phyloP scores from a whole-genome alignment of 1,284 basidiomycete species.

The Cryptococcus jaspeensis region DNA sequence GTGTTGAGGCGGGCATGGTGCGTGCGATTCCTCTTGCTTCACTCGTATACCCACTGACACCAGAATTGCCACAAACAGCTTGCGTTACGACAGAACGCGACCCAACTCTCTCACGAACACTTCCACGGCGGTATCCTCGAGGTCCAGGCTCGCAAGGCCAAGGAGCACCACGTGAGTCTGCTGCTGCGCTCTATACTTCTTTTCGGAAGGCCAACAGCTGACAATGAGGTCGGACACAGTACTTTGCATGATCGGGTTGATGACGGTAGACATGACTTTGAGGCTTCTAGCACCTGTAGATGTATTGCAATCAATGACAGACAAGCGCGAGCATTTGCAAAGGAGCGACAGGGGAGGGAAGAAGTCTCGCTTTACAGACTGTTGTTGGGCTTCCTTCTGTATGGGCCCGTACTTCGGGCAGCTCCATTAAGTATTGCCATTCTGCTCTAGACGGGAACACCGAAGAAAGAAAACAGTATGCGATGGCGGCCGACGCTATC shows the following conservation, averaged over 20 bases:
- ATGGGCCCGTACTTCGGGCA: too few relatives aligned
- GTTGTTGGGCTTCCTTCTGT: too few relatives aligned
- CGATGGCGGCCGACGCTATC: too few relatives aligned
- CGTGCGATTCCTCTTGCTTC: conserved; percentile 50
- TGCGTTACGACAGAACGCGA: conserved; percentile 80
- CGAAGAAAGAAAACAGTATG: too few relatives aligned
- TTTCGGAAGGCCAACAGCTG: conserved; percentile 2
- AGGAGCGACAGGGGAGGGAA: too few relatives aligned
- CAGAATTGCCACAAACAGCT: conserved; percentile 23
- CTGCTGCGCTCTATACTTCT: conserved; percentile 24
- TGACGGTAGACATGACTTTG: conserved; percentile 4
- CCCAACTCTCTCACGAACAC: conserved; percentile 86
- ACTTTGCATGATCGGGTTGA: conserved; percentile 24
- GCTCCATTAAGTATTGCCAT: too few relatives aligned
- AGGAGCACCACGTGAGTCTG: conserved; percentile 59
- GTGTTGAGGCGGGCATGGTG: conserved; percentile 99
- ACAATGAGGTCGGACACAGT: conserved; percentile 5
- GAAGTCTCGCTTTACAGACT: too few relatives aligned
- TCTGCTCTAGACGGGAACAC: too few relatives aligned
- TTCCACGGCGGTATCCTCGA: conserved; percentile 87
- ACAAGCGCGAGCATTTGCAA: too few relatives aligned
- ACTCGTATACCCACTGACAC: not conserved
- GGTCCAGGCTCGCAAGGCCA: conserved; percentile 97
- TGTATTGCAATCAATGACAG: conserved; percentile 9
- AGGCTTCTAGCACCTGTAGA: conserved; percentile 14